Evolutionary conservation across 371 early-diverging fungal genomes (phyloP), one percentile per base, ranked within the genome.

Genomic region (Capillidium rhysosporum): DNA sequence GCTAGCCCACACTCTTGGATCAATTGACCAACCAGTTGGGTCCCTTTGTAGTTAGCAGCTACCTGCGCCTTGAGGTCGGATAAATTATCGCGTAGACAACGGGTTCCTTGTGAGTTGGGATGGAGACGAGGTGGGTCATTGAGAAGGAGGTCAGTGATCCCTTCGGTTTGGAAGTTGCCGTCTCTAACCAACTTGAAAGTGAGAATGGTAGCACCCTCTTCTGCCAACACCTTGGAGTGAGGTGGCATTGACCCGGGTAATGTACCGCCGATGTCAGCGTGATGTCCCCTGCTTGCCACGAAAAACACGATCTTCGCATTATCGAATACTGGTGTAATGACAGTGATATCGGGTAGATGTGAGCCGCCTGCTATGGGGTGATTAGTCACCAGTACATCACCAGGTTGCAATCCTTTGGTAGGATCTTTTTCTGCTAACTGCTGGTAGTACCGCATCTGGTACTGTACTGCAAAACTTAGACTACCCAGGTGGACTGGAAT

Each of bases 311-410:
- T 77, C 54, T 82, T 60, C 24, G 76, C 77, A 5, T 77, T 59
- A 52, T 79, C 64, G 57, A 93, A 96, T n/a, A 96, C 94, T 1
- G 95, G 95, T 2, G 97, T 93, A 54, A 96, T 92, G 47, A 96
- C 77, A 1, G 93, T 92, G 38, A 96, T 93, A 62, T 94, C 85
- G 56, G 94, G 94, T 46, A 94, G 68, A 66, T 94, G 94, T 24
- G 89, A 87, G 5, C 97, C 97, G 34, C 97, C 97, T 0, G 91
- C 90, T n/a, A 77, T 70, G 5, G 97, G 97, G 62, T 96, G 95
- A 60, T 96, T 96, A 1, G 92, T 84, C 74, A 93, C 67, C 28
- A 93, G 68, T 4, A 94, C 97, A 65, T 94, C 94, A 21, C 97
- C 95, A 48, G 88, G 86, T 0, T 72, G 56, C 10, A 82, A 56